Evolutionary conservation across 2,329 filamentous ascomycete genomes (phyloP).

Genomic region (Penicillium freii): DNA sequence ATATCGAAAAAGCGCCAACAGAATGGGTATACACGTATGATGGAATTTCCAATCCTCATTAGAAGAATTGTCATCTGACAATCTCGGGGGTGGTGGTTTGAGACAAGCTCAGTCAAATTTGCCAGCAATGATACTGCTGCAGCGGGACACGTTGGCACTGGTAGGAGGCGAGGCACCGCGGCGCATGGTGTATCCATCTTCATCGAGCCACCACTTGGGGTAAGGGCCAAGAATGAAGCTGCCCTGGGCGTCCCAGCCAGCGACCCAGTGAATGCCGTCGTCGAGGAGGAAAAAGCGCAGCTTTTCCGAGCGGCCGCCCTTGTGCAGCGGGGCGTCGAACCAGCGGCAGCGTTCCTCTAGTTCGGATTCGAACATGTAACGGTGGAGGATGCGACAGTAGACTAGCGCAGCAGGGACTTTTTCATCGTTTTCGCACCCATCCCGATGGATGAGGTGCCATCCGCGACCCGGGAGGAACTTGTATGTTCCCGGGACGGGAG

Average conservation of each 20-base stretch:
- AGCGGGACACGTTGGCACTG: conserved; percentile 38
- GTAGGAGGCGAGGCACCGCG: conserved; percentile 33
- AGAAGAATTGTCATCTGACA: background rate
- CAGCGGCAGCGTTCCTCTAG: conserved; percentile 49
- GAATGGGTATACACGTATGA: conserved; percentile 4
- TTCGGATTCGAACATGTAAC: conserved; percentile 50
- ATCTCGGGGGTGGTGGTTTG: background rate
- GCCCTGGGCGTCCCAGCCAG: conserved; percentile 51
- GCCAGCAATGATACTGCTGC: conserved; percentile 33
- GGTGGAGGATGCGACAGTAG: conserved; percentile 51
- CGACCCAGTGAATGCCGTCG: conserved; percentile 50
- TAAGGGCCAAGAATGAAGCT: conserved; percentile 53
- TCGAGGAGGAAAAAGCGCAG: conserved; percentile 52
- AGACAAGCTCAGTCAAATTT: conserved; percentile 25
- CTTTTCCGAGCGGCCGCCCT: conserved; percentile 38
- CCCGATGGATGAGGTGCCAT: conserved; percentile 50
- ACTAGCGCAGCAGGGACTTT: conserved; percentile 41
- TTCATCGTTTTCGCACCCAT: conserved; percentile 35
- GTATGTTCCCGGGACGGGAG: conserved; percentile 50
- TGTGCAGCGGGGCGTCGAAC: conserved; percentile 40
- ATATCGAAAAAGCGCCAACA: conserved; percentile 15
- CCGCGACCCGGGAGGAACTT: conserved; percentile 51
- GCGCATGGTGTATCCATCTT: conserved; percentile 38
- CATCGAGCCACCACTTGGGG: conserved; percentile 50
- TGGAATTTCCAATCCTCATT: conserved; percentile 6